Conservation (phyloP, 768 basidiomycete genomes). For the Hysterangium stoloniferum region DNA sequence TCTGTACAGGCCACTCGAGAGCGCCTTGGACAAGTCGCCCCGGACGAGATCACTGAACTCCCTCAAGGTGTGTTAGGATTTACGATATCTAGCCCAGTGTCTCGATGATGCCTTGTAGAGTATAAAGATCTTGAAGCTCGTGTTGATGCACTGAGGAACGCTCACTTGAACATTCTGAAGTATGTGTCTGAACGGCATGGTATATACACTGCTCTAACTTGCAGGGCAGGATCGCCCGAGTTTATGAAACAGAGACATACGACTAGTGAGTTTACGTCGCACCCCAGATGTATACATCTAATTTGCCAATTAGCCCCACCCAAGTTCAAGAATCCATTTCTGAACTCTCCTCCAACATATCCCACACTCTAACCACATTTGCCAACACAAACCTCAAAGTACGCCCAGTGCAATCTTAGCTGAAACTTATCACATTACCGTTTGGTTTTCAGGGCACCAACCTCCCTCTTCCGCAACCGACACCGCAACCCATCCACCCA, state of each 20-base stretch:
- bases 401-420: background rate
- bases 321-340: constrained; percentile 78
- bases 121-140: constrained; percentile 94
- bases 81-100: background rate
- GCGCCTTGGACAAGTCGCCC: constrained; percentile 78
- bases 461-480: constrained; percentile 64
- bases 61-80: constrained; percentile 53
- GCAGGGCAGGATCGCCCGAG: constrained; percentile 64
- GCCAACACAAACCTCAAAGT: constrained; percentile 78
- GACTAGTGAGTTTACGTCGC: constrained; percentile 45
- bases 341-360: constrained; percentile 64
- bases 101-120: constrained; percentile 42
- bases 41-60: constrained; percentile 92
- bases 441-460: constrained; percentile 52
- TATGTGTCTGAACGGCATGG: constrained; percentile 27
- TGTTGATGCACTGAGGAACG: constrained; percentile 82
- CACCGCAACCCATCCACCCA: constrained; percentile 47
- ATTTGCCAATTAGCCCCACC: constrained; percentile 38
- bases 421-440: background rate
- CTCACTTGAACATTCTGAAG: constrained; percentile 76
- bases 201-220: constrained; percentile 3
- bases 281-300: constrained; percentile 19
- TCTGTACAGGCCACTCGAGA: constrained; percentile 84
- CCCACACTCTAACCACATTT: constrained; percentile 71
- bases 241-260: constrained; percentile 81